Evolutionary conservation across 2,329 filamentous ascomycete genomes (phyloP).

Genomic region (Pezicula neosporulosa): DNA sequence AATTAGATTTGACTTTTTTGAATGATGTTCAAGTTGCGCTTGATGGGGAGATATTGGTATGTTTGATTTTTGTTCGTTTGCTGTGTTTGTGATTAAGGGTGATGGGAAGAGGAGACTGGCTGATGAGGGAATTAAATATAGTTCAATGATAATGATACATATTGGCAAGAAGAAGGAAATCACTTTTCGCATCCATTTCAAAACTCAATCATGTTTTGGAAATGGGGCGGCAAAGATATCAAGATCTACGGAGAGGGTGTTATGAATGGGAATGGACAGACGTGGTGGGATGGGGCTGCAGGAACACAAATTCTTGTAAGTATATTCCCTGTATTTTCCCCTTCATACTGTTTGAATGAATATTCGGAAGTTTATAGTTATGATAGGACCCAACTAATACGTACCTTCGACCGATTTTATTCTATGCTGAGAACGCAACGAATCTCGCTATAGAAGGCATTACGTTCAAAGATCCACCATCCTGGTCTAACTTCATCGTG

Average conservation of each 20-base stretch:
- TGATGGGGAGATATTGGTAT: constrained; percentile 51
- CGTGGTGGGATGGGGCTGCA: constrained; percentile 22
- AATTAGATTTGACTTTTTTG: constrained; percentile 60
- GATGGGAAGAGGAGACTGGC: background rate
- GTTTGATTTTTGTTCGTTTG: background rate
- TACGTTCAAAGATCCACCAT: constrained; percentile 56
- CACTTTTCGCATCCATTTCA: constrained; percentile 48
- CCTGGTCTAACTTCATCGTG: constrained; percentile 62
- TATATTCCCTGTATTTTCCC: background rate
- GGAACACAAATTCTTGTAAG: constrained; percentile 39
- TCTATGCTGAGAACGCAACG: constrained; percentile 58
- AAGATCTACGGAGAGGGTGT: constrained; percentile 53
- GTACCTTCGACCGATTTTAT: constrained; percentile 56
- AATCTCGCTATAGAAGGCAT: constrained; percentile 55
- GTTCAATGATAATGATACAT: constrained; percentile 63
- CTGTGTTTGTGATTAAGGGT: too few species aligned
- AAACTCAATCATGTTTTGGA: constrained; percentile 58
- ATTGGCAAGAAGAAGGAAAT: constrained; percentile 51
- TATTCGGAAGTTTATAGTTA: background rate
- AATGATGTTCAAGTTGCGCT: constrained; percentile 56
- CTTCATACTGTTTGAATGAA: constrained; percentile 1
- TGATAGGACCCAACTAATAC: constrained; percentile 45
- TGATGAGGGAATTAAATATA: constrained; percentile 38
- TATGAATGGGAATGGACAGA: constrained; percentile 19
- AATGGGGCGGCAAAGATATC: constrained; percentile 60